These are phyloP conservation scores for Fremontodendron californicum DNA, from an alignment of 345 rosid genomes.

Conservation along the genomic window DNA sequence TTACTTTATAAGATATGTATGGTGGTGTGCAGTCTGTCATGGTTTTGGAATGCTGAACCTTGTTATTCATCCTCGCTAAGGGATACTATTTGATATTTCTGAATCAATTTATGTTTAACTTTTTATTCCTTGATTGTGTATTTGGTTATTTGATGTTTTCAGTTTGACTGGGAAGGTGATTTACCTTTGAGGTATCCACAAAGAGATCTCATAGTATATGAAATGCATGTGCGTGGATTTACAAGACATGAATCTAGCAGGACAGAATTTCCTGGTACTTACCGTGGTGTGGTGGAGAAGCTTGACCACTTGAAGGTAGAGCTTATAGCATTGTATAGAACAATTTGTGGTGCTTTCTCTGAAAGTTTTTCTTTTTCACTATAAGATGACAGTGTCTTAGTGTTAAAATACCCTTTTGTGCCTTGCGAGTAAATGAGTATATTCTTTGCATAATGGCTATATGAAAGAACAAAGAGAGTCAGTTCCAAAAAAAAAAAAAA, in stretches of 20 bases:
- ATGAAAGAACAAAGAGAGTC: slow-evolving; percentile 1
- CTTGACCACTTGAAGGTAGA: slow-evolving; percentile 90
- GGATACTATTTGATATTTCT: neutral
- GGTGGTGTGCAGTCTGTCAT: neutral
- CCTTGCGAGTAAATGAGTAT: neutral
- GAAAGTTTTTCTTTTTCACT: neutral
- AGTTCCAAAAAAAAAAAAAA: neutral
- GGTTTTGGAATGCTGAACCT: neutral
- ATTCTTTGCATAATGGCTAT: neutral
- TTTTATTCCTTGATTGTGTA: neutral
- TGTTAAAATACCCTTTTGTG: neutral
- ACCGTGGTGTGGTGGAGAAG: slow-evolving; percentile 77
- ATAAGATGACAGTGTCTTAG: neutral
- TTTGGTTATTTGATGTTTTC: slow-evolving; percentile 27
- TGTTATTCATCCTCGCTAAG: neutral
- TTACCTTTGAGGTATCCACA: slow-evolving; percentile 65
- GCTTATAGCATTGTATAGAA: neutral
- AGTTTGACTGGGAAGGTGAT: slow-evolving; percentile 99
- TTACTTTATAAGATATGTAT: neutral
- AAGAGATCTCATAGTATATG: slow-evolving; percentile 80
- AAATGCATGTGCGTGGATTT: slow-evolving; percentile 93
- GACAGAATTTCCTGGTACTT: slow-evolving; percentile 76
- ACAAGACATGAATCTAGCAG: slow-evolving; percentile 81
- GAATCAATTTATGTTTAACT: neutral
- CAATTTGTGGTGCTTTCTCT: slow-evolving; percentile 1